These are phyloP conservation scores for Aspergillus tanneri DNA, from an alignment of 2,329 filamentous ascomycete species.

Conservation along the genomic window DNA sequence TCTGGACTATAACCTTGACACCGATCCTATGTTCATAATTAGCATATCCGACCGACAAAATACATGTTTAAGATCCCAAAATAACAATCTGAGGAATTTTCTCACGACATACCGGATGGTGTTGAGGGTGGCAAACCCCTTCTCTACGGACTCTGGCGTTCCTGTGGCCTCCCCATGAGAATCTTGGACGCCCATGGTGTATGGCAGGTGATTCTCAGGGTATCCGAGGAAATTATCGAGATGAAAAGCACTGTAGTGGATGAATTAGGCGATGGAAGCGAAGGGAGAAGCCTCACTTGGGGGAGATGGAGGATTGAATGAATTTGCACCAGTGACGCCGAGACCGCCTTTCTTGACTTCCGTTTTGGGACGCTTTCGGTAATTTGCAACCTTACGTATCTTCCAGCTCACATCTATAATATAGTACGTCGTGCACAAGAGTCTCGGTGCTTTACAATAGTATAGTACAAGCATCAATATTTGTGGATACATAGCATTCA, in stretches of 20 bases:
- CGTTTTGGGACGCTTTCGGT: conserved; percentile 12
- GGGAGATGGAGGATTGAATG: conserved; percentile 17
- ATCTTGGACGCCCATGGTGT: conserved; percentile 57
- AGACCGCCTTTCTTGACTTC: conserved; percentile 23
- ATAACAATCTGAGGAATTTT: conserved; percentile 8
- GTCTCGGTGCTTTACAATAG: no score
- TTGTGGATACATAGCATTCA: no score
- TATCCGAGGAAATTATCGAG: not conserved
- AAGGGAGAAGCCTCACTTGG: not conserved
- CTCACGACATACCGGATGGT: conserved; percentile 66
- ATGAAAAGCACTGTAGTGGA: conserved; percentile 12
- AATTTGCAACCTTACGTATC: no score
- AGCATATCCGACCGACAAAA: conserved; percentile 40
- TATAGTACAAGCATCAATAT: no score
- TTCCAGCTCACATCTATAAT: no score
- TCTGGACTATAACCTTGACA: conserved; percentile 66
- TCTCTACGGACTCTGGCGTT: conserved; percentile 64
- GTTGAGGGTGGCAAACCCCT: conserved; percentile 78
- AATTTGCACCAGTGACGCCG: conserved; percentile 16
- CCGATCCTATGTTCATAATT: conserved; percentile 55
- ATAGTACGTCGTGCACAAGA: no score
- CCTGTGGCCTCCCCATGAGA: conserved; percentile 53
- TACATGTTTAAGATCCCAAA: conserved; percentile 1
- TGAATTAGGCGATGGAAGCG: conserved; percentile 16
- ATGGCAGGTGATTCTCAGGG: conserved; percentile 2